Base-by-base conservation (phyloP, 108 stramenopile genomes). In the Parmales sp. region DNA sequence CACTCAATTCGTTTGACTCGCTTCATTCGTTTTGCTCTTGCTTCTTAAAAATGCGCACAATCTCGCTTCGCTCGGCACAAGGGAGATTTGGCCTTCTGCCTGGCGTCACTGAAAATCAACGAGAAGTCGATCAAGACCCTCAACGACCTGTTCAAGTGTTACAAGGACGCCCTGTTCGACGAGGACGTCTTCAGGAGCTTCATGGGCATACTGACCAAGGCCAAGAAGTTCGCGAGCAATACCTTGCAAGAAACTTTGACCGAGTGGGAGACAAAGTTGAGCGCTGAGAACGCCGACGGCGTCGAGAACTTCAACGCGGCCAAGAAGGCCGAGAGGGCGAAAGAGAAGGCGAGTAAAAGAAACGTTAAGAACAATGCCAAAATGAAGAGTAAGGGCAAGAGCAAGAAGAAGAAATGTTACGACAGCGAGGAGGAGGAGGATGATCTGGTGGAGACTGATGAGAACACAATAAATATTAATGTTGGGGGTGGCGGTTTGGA, bases 41-140 rank as follows among this genome's bases (percentile, higher is more conserved):
- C n/a, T n/a, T n/a, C n/a, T n/a, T n/a, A n/a, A n/a, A n/a, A n/a
- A n/a, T n/a, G n/a, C n/a, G n/a, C n/a, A n/a, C n/a, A n/a, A n/a
- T n/a, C n/a, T n/a, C n/a, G n/a, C n/a, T n/a, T n/a, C n/a, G n/a
- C n/a, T n/a, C n/a, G 51, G 7, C 88, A 91, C 69, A 85, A 83
- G 54, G 90, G 89, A 3, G 90, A 92, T 66, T 72, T 97, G 23
- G 87, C 94, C 1, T 98, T 87, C 70, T 99, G 96, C 76, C 78
- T 99, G 45, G 77, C 95, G 26, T 87, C 91, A 64, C 81, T 98
- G 45, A 88, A 89, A 72, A 76, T 90, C 50, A 88, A 82, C 46
- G 95, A 95, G 48, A 88, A 86, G 70, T 86, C 86, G 26, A 75
- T 92, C 71, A 88, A 88, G 76, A 82, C 68, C 18, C 79, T 98